A percentile compares a stretch with the other conserved stretches of the same genome.
phyloP scores from a whole-genome alignment of 345 rosid genomes.

The Heritiera littoralis region DNA sequence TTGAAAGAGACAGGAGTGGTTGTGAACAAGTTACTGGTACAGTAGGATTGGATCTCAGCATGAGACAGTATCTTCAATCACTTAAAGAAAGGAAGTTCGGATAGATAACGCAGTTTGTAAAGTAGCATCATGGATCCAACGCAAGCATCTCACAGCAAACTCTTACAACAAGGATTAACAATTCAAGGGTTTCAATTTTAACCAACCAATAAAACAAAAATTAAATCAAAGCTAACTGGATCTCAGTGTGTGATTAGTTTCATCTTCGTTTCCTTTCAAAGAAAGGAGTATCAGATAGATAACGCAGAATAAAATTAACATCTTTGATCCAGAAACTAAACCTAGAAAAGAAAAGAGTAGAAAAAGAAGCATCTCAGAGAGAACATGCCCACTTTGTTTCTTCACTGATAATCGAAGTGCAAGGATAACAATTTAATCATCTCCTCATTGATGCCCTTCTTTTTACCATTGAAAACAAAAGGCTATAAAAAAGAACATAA shows the following conservation, averaged over 20 bases:
- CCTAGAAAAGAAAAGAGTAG: constrained; percentile 11
- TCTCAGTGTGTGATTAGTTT: neutral
- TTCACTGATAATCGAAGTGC: constrained; percentile 70
- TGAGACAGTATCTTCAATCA: constrained; percentile 2
- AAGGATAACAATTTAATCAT: constrained; percentile 49
- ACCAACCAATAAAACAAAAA: neutral
- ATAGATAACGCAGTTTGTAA: constrained; percentile 20
- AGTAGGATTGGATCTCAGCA: constrained; percentile 8
- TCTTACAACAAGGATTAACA: neutral
- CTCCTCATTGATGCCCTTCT: constrained; percentile 16
- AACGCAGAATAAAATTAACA: constrained; percentile 29
- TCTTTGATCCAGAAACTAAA: constrained; percentile 30
- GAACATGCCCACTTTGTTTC: constrained; percentile 47
- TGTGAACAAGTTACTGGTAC: neutral
- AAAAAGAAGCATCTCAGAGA: constrained; percentile 38
- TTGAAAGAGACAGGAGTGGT: neutral
- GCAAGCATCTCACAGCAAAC: neutral
- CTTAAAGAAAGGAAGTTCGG: constrained; percentile 3
- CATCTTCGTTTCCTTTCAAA: constrained; percentile 15
- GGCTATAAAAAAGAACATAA: neutral
- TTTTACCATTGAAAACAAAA: neutral
- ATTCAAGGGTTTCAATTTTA: neutral
- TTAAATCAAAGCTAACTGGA: neutral
- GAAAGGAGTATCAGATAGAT: constrained; percentile 30
- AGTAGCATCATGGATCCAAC: constrained; percentile 14